Conservation (phyloP, 225 moss, liverwort and hornwort genomes). For the Rhytidiadelphus loreus region DNA sequence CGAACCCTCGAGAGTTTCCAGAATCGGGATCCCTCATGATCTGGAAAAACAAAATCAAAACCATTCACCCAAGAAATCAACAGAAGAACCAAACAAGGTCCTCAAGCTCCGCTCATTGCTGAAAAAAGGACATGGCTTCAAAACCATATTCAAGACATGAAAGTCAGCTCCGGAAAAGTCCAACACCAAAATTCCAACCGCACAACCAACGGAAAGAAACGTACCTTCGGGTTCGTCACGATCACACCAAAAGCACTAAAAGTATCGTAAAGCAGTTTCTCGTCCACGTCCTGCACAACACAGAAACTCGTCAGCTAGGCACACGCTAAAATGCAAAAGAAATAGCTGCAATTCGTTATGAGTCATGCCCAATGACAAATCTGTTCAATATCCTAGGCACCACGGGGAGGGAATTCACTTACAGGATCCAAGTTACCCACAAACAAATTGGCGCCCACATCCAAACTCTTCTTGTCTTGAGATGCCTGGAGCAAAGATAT, state of each 20-base stretch:
- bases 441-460: constrained; percentile 93
- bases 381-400: neutral
- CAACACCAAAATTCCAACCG: no score
- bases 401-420: neutral
- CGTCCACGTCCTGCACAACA: constrained; percentile 83
- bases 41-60: constrained; percentile 10
- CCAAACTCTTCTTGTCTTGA: constrained; percentile 98
- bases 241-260: constrained; percentile 99
- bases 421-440: constrained; percentile 97
- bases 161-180: neutral
- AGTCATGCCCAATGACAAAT: neutral
- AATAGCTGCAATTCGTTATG: neutral
- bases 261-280: constrained; percentile 88
- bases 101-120: neutral
- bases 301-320: neutral
- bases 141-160: neutral
- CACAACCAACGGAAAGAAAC: neutral
- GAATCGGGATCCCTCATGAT: constrained; percentile 99
- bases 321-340: neutral
- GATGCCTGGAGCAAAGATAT: constrained; percentile 55
- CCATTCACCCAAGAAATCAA: neutral
- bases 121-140: neutral
- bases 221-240: constrained; percentile 94
- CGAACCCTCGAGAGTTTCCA: constrained; percentile 96
- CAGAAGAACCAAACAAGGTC: neutral